These are phyloP conservation scores for Kodamaea leandrae DNA, from an alignment of 805 yeast genomes.

Conservation along the genomic window DNA sequence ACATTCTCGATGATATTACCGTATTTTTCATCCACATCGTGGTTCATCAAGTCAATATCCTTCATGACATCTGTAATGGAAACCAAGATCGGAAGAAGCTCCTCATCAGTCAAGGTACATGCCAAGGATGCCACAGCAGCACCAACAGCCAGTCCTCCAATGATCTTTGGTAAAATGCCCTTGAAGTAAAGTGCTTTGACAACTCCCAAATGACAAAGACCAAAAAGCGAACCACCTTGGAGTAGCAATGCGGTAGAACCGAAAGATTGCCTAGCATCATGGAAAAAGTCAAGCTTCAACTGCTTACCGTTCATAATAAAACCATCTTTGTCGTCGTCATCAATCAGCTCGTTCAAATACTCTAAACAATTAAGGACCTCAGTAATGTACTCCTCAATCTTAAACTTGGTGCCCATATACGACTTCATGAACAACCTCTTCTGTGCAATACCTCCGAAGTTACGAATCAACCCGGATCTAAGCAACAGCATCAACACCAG, in stretches of 20 bases:
- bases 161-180: constrained; percentile 75
- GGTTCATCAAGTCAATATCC: constrained; percentile 46
- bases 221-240: constrained; percentile 95
- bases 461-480: constrained; percentile 80
- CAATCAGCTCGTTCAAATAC: constrained; percentile 49
- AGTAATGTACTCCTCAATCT: constrained; percentile 81
- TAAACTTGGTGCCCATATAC: constrained; percentile 81
- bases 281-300: constrained; percentile 71
- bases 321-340: constrained; percentile 27
- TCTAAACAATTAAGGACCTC: constrained; percentile 71
- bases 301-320: constrained; percentile 50
- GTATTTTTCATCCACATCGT: constrained; percentile 55
- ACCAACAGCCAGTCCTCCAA: constrained; percentile 92
- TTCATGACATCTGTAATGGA: constrained; percentile 41
- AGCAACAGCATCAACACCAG: constrained; percentile 60
- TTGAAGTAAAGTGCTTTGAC: constrained; percentile 76
- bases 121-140: constrained; percentile 87
- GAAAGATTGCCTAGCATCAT: constrained; percentile 79
- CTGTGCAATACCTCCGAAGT: constrained; percentile 87
- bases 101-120: constrained; percentile 69
- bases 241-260: constrained; percentile 88
- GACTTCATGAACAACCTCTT: constrained; percentile 76
- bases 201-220: constrained; percentile 91
- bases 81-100: constrained; percentile 48
- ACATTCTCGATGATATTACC: constrained; percentile 75